Conservation (phyloP, 352 stramenopile genomes). For the Globisporangium carolinianum region DNA sequence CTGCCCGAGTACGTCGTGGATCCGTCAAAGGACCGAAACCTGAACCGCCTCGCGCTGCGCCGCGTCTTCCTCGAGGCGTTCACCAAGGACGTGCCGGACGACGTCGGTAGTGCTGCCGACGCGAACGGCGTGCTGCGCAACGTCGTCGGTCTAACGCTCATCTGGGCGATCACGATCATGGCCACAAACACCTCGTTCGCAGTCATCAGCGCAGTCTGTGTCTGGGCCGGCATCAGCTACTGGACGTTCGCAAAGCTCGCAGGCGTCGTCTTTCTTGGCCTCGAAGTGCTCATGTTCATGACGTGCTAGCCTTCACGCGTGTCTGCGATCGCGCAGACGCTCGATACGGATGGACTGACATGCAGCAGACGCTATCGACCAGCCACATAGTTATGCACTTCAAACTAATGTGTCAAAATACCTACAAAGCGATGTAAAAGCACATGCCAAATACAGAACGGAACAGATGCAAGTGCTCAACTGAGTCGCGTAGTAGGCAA, state of each 20-base stretch:
- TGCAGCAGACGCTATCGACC: too few relatives aligned
- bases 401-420: too few relatives aligned
- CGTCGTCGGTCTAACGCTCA: conserved; percentile 51
- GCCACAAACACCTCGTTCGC: conserved; percentile 36
- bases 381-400: too few relatives aligned
- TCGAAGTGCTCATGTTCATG: conserved; percentile 74
- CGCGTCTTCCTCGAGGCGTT: conserved; percentile 75
- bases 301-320: conserved; percentile 38
- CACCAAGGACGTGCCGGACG: conserved; percentile 59
- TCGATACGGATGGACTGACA: too few relatives aligned
- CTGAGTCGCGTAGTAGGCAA: too few relatives aligned
- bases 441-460: too few relatives aligned
- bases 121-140: conserved; percentile 56
- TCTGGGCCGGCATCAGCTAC: conserved; percentile 46
- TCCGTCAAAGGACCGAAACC: conserved; percentile 64
- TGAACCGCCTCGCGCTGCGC: conserved; percentile 73
- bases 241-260: conserved; percentile 55
- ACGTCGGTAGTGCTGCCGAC: conserved; percentile 44
- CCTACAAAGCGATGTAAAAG: too few relatives aligned
- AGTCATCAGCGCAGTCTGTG: conserved; percentile 33
- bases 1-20: conserved; percentile 66
- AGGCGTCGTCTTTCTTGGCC: conserved; percentile 34
- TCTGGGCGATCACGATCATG: conserved; percentile 71
- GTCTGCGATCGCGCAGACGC: too few relatives aligned
- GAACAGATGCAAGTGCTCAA: too few relatives aligned